Base-by-base conservation (phyloP, 345 rosid genomes). In the Eucalyptus microcorys region DNA sequence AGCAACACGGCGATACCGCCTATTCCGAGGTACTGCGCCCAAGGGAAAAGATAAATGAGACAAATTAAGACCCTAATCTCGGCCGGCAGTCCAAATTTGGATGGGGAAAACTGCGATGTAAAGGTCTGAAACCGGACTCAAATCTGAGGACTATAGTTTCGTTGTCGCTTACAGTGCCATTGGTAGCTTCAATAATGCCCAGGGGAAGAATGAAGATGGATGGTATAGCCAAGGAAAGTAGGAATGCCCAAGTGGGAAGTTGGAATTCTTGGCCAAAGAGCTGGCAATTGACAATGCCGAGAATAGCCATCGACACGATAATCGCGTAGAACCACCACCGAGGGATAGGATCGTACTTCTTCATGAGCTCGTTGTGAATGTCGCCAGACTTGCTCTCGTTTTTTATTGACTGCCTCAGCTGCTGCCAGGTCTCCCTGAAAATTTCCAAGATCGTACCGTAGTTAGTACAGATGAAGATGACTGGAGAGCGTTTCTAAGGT, bases 171-270 rank as follows among this genome's bases (percentile, higher is more conserved):
- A 93, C 95, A 90, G 47, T 64, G 84, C 91, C 91, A 5, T 93
- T 94, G 37, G 94, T 91, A 61, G 93, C 94, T n/a, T 88, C 88
- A 53, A 94, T 81, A 12, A 92, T 88, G 14, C 94, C 93, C 8
- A 91, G 61, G 8, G 94, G 93, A 13, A 92, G 71, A 19, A 92
- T 90, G 91, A 92, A 90, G 79, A 92, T 22, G 37, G 90, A 45
- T 2, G 92, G 92, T 34, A 92, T 22, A 17, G 42, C 49, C 85
- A 90, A 88, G 34, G 95, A 92, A 7, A 92, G 80, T 26, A 92
- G 42, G 84, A 94, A 89, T 47, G 92, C 93, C 95, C 93, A 94
- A 89, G 91, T 92, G 15, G 91, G 93, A 66, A 94, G 93, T 53
- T 92, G 94, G 53, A 92, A 87, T 49, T 91, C 89, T 43, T 85